Evolutionary conservation across 331 rosid genomes (phyloP), one percentile per base, ranked within the genome.

Genomic region (Phaseolus coccineus): DNA sequence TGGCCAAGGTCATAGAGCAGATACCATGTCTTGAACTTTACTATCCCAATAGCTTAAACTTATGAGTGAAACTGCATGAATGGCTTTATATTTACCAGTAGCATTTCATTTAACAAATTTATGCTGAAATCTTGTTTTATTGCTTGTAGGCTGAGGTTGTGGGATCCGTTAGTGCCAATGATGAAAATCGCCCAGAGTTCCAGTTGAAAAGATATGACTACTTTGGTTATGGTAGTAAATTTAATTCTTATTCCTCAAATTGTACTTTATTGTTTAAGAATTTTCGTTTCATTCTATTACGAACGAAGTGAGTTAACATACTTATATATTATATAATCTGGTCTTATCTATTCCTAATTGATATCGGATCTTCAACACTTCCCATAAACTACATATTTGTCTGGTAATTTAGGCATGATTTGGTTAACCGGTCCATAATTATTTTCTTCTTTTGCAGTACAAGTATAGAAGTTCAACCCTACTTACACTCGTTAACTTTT

Each of bases 111-210:
- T 44, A 63, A 56, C 50, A 25, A 31, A 53, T 68, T 80, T 15
- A 39, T 44, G 74, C 78, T 72, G 57, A 46, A 56, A 52, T 79
- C 11, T 44, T 44, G 68, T 73, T 35, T 71, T 47, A 24, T 84
- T 77, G 76, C 81, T 90, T 84, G 74, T 90, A 95, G 99, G 98
- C 98, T 44, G 90, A 91, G 84, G 96, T 91, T 73, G 86, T 72
- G 65, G 93, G 92, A 65, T 82, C 90, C 51, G 83, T 80, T 63
- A 74, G 80, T 69, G 86, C 80, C 48, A 85, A 83, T 79, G 97
- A 80, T 68, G 94, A 86, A 80, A 85, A 82, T 79, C 87, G 87
- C 30, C 85, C 90, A 0, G 98, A 95, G 69, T 95, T 93, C 83
- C 91, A 85, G 53, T 79, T 95, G 85, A 87, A 82, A 77, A 85